These are phyloP conservation scores for Psilocybe tampanensis DNA, from an alignment of 768 basidiomycete genomes.

Conservation along the genomic window DNA sequence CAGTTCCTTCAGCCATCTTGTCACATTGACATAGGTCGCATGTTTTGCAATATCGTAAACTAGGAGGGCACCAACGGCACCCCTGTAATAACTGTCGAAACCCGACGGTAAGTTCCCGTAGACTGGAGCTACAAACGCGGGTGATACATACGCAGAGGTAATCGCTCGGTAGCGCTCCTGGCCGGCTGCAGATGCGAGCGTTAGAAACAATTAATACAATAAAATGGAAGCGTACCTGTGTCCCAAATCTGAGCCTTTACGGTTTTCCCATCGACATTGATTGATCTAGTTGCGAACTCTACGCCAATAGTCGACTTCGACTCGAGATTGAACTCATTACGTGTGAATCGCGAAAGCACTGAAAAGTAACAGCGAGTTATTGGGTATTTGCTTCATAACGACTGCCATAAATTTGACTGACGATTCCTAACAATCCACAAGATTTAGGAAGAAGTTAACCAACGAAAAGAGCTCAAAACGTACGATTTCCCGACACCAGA, in stretches of 20 bases:
- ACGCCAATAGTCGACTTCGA: slow-evolving; percentile 99
- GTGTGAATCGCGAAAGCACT: slow-evolving; percentile 99
- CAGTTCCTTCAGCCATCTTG: slow-evolving; percentile 95
- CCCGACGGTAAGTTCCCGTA: not conserved
- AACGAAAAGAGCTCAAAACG: slow-evolving; percentile 39
- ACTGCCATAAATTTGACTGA: slow-evolving; percentile 36
- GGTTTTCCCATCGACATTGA: slow-evolving; percentile 94
- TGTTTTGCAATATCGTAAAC: slow-evolving; percentile 96
- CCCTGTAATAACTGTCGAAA: slow-evolving; percentile 85
- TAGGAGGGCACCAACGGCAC: slow-evolving; percentile 89
- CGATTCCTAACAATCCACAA: slow-evolving; percentile 51
- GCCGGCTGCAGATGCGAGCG: slow-evolving; percentile 62
- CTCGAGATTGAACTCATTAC: slow-evolving; percentile 99
- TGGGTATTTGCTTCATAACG: not conserved
- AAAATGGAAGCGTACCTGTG: slow-evolving; percentile 65
- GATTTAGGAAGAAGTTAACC: slow-evolving; percentile 8
- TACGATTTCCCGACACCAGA: slow-evolving; percentile 99
- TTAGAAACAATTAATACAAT: slow-evolving; percentile 5
- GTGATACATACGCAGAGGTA: slow-evolving; percentile 81
- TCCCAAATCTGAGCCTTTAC: slow-evolving; percentile 99
- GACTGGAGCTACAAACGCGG: not conserved
- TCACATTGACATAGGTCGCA: slow-evolving; percentile 91
- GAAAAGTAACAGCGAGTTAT: slow-evolving; percentile 10
- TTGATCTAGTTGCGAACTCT: slow-evolving; percentile 96
- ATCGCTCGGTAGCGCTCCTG: slow-evolving; percentile 98